Evolutionary conservation across 345 rosid genomes (phyloP).

Genomic region (Geranium brycei): DNA sequence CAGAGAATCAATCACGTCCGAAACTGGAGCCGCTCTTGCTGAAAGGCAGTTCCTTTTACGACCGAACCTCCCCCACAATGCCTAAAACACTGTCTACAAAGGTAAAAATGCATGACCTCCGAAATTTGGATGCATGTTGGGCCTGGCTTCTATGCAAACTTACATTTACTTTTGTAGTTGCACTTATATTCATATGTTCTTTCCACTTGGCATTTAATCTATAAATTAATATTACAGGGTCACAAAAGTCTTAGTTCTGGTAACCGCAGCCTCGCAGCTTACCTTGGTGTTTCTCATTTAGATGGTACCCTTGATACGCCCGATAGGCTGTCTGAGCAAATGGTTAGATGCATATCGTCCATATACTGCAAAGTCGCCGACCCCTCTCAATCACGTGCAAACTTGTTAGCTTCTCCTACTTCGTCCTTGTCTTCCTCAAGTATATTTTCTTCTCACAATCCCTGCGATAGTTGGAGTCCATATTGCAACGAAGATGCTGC

Average conservation of each 20-base stretch:
- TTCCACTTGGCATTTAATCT: neutral
- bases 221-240: too few species aligned
- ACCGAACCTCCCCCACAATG: conserved; percentile 32
- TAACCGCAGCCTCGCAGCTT: conserved; percentile 70
- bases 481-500: conserved; percentile 32
- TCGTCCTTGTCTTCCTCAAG: conserved; percentile 67
- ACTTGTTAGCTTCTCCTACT: conserved; percentile 43
- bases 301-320: conserved; percentile 27
- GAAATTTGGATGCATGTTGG: neutral
- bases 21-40: conserved; percentile 18
- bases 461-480: conserved; percentile 47
- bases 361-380: conserved; percentile 59
- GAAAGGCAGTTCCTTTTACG: conserved; percentile 15
- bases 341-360: conserved; percentile 67
- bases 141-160: neutral
- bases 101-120: conserved; percentile 27
- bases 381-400: conserved; percentile 19
- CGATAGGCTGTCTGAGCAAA: conserved; percentile 66
- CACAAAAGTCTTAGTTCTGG: conserved; percentile 25
- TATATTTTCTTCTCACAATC: conserved; percentile 55
- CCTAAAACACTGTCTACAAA: conserved; percentile 24
- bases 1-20: conserved; percentile 14
- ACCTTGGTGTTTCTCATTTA: conserved; percentile 34
- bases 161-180: neutral
- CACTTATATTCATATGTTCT: neutral